These are phyloP conservation scores for Umbelopsis isabellina DNA, from an alignment of 192 early-diverging fungal genomes.

Conservation along the genomic window DNA sequence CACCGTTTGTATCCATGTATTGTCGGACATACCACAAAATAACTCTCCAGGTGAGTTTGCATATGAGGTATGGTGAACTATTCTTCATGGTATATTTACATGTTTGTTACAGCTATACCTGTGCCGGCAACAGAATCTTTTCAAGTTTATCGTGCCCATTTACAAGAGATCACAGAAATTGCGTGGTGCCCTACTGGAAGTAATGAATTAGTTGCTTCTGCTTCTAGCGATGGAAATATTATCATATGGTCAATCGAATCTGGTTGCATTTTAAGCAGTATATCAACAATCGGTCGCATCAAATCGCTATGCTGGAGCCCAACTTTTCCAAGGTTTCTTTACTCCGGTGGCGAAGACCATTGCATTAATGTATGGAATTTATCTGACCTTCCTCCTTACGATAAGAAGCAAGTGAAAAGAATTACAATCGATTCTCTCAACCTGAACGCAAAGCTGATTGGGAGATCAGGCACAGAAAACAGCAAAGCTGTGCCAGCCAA, in stretches of 20 bases:
- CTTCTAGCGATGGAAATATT: constrained; percentile 14
- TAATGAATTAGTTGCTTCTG: background rate
- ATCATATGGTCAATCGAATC: background rate
- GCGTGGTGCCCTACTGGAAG: background rate
- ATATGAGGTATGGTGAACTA: background rate
- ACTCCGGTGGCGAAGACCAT: constrained; percentile 6
- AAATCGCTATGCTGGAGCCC: constrained; percentile 10
- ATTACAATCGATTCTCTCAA: background rate
- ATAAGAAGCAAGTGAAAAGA: background rate
- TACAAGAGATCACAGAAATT: constrained; percentile 1
- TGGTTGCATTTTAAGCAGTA: background rate
- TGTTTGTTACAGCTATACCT: background rate
- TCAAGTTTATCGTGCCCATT: background rate
- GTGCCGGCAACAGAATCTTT: background rate
- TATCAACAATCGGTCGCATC: background rate
- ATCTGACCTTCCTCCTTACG: background rate
- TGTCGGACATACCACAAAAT: background rate
- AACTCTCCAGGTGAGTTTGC: background rate
- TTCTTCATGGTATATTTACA: background rate
- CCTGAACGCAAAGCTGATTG: constrained; percentile 1
- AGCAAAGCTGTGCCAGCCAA: background rate
- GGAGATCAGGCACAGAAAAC: background rate
- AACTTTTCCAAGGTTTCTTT: background rate
- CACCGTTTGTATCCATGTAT: background rate
- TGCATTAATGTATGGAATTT: background rate